Evolutionary conservation across 1,139 yeast genomes (phyloP).

Genomic region (Blastobotrys arbuscula): DNA sequence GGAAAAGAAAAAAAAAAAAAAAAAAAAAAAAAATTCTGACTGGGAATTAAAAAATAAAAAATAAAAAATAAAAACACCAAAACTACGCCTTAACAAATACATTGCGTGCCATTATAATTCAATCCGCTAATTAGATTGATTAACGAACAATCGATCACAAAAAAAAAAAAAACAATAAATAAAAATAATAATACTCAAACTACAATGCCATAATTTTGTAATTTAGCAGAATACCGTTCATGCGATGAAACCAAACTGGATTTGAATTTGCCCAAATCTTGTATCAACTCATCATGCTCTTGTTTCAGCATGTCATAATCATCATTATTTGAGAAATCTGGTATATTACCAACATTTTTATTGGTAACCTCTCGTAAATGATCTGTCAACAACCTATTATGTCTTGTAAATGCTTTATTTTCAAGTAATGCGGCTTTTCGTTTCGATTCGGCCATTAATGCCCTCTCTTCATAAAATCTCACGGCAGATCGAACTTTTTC

Average conservation of each 20-base stretch:
- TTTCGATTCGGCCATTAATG: constrained; percentile 35
- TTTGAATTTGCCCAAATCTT: constrained; percentile 17
- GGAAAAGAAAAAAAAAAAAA: neutral
- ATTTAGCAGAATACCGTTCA: neutral
- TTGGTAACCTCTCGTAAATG: constrained; percentile 33
- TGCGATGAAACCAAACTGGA: neutral
- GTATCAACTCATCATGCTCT: constrained; percentile 18
- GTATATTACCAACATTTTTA: constrained; percentile 17
- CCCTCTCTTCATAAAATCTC: constrained; percentile 42
- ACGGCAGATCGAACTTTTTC: constrained; percentile 35
- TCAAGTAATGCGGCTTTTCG: constrained; percentile 34
- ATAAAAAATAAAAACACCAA: no score
- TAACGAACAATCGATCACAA: neutral
- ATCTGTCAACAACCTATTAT: constrained; percentile 32
- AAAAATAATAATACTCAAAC: neutral
- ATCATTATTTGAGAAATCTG: neutral
- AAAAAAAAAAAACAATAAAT: neutral
- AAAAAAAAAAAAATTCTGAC: neutral
- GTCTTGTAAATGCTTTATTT: constrained; percentile 28
- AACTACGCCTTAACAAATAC: no score
- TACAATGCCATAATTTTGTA: constrained; percentile 8
- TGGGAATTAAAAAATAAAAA: neutral
- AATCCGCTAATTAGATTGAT: no score
- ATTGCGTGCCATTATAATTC: no score
- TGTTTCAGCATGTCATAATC: constrained; percentile 17